phyloP scores from a whole-genome alignment of 2,329 filamentous ascomycete species.

The Aspergillus intermedius region DNA sequence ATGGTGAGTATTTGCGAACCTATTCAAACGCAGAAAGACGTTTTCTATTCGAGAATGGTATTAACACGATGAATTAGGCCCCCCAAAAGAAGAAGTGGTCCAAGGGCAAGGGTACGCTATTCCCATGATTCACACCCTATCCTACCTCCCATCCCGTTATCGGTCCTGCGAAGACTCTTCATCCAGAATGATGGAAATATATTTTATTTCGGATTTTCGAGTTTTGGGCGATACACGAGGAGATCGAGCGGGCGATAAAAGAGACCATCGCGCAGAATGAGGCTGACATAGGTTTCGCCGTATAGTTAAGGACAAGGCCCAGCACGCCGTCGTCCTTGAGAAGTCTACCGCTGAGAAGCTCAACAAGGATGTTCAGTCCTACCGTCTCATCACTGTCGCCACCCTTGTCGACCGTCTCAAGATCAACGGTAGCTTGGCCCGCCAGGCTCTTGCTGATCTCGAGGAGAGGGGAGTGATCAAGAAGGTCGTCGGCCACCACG shows the following conservation, averaged over 20 bases:
- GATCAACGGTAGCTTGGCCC: conserved; percentile 97
- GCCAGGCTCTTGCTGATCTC: conserved; percentile 80
- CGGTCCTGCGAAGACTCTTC: conserved; percentile 8
- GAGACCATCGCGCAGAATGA: conserved; percentile 2
- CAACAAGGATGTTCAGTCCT: conserved; percentile 99
- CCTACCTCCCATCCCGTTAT: conserved; percentile 2
- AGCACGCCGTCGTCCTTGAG: conserved; percentile 97
- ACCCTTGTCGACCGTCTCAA: conserved; percentile 99
- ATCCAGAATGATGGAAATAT: background rate
- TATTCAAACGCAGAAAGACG: background rate
- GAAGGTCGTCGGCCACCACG: conserved; percentile 93
- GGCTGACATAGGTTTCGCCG: conserved; percentile 19
- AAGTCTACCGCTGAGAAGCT: conserved; percentile 97
- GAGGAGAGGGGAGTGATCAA: conserved; percentile 99
- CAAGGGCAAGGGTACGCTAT: conserved; percentile 49
- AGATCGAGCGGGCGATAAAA: conserved; percentile 15
- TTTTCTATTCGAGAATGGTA: conserved; percentile 1
- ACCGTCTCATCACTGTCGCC: conserved; percentile 97
- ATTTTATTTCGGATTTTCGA: background rate
- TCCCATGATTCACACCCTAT: conserved; percentile 10
- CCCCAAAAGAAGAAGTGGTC: conserved; percentile 54
- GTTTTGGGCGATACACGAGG: conserved; percentile 10
- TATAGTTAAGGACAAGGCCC: conserved; percentile 99
- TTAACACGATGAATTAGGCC: conserved; percentile 29
- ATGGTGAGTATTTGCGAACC: conserved; percentile 25